These are phyloP conservation scores for Erigeron philadelphicus DNA, from an alignment of 140 eudicot species.

Conservation along the genomic window DNA sequence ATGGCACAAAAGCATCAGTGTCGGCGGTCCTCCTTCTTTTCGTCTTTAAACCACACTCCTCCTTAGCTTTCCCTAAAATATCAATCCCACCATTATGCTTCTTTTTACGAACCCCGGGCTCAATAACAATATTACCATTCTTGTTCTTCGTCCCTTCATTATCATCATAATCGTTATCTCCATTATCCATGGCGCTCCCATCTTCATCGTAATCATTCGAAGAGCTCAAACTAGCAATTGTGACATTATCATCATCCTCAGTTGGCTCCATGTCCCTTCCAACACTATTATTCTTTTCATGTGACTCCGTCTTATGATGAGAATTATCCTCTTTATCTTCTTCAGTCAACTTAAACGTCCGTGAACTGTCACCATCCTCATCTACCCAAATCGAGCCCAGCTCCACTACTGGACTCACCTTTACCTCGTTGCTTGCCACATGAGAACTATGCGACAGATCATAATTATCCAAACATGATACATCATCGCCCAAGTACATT, in stretches of 20 bases:
- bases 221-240: constrained; percentile 22
- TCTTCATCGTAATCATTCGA: constrained; percentile 24
- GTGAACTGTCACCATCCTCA: constrained; percentile 17
- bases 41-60: constrained; percentile 22
- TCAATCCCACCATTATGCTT: constrained; percentile 11
- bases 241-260: neutral
- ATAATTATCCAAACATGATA: constrained; percentile 29
- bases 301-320: neutral
- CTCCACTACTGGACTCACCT: constrained; percentile 27
- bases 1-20: constrained; percentile 3
- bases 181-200: constrained; percentile 9
- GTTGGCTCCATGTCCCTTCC: neutral
- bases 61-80: neutral
- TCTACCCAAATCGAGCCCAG: constrained; percentile 27
- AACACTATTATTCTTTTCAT: constrained; percentile 12
- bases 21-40: constrained; percentile 25
- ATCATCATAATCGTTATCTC: neutral
- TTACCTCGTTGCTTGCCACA: constrained; percentile 31
- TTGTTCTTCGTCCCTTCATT: constrained; percentile 9
- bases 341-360: constrained; percentile 21
- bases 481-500: constrained; percentile 27
- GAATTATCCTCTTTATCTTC: constrained; percentile 16
- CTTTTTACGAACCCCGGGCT: constrained; percentile 17
- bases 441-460: constrained; percentile 40
- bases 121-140: neutral